Base-by-base conservation (phyloP, 805 yeast species). In the Vanderwaltozyma verrucispora region DNA sequence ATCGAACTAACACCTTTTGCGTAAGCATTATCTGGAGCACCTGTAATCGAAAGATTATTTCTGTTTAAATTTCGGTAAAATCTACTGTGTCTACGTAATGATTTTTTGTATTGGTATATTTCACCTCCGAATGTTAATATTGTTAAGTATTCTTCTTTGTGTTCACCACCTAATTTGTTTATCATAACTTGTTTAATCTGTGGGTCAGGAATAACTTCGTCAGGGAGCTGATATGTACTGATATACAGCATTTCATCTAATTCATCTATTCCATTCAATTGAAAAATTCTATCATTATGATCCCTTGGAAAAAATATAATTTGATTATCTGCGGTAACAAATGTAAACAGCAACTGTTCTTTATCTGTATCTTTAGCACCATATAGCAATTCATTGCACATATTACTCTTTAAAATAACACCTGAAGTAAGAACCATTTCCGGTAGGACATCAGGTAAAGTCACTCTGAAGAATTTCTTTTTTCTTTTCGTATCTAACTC, bases 111-210 rank as follows among this genome's bases (percentile, higher is more conserved):
- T 35, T 82, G 62, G 26, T 75, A 63, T 2, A 86, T 63, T 54
- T 85, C 92, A 48, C 94, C 94, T 37, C 94, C 92, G 52, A 77
- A 74, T 0, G 94, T 86, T 35, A 85, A 60, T 7, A 84, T 65
- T 0, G 86, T 69, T 40, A 87, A 56, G 53, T 76, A 76, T 47
- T 82, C 87, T 33, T 77, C 79, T 31, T 70, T 67, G 21, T 53
- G 46, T 8, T 60, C 54, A 48, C 80, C 83, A 5, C 95, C 95
- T 23, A 86, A 51, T 32, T 71, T 71, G 32, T 75, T 71, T 14
- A 75, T 60, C 55, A 80, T 69, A 1, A 80, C 67, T 56, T 82
- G 85, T 51, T 81, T 82, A 46, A 81, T 73, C 29, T 73, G 72
- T 2, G 88, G 88, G 62, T 80, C 88, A 10, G 86, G 86, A 24